Evolutionary conservation across 148 eudicot genomes (phyloP).

Genomic region (Nyssa sinensis): DNA sequence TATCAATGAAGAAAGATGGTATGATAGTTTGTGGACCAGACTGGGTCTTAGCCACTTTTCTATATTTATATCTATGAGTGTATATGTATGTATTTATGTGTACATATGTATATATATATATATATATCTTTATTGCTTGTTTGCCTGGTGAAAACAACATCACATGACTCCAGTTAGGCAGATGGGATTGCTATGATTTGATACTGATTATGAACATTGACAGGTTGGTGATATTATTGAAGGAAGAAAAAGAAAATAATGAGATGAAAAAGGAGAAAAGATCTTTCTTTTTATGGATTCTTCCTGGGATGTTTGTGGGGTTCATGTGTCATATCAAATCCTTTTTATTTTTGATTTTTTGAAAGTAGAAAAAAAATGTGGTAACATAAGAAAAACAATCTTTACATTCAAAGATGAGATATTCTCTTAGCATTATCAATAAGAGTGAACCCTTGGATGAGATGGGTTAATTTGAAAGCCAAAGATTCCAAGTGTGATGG

Average conservation of each 20-base stretch:
- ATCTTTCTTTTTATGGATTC: constrained; percentile 7
- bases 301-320: background rate
- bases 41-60: constrained; percentile 15
- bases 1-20: background rate
- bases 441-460: background rate
- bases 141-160: constrained; percentile 32
- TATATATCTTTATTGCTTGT: constrained; percentile 17
- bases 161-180: constrained; percentile 25
- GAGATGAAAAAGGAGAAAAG: background rate
- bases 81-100: too few species aligned
- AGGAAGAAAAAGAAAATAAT: background rate
- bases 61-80: too few species aligned
- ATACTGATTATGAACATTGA: constrained; percentile 23
- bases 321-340: background rate
- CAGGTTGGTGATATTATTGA: constrained; percentile 5
- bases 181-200: constrained; percentile 36
- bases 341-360: background rate
- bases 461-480: too few species aligned
- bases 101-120: too few species aligned
- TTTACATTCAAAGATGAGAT: too few species aligned
- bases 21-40: constrained; percentile 7
- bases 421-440: too few species aligned
- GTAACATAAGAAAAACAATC: too few species aligned
- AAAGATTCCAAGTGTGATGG: too few species aligned
- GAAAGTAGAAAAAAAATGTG: background rate